phyloP scores from a whole-genome alignment of 345 rosid species.

The Clarkia xantiana region DNA sequence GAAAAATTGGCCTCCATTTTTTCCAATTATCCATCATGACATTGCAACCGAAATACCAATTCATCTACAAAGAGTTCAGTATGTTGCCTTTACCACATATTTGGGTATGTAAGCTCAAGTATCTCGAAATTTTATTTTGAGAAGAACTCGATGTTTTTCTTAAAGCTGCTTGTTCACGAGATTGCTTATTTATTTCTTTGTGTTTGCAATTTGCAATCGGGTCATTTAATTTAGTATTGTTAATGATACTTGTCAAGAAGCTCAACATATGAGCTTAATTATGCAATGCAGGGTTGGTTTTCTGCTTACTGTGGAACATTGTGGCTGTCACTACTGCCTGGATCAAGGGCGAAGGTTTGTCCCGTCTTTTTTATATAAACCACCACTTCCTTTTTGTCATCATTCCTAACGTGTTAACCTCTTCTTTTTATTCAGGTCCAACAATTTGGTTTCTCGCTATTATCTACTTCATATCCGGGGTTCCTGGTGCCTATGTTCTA shows the following conservation, averaged over 20 bases:
- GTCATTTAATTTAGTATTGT: background rate
- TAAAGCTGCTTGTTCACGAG: too few species aligned
- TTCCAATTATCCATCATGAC: slow-evolving; percentile 91
- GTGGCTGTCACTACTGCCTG: slow-evolving; percentile 78
- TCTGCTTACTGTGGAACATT: slow-evolving; percentile 77
- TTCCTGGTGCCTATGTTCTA: slow-evolving; percentile 73
- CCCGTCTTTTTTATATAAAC: background rate
- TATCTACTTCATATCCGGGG: slow-evolving; percentile 77
- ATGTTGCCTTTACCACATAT: slow-evolving; percentile 80
- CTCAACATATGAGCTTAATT: slow-evolving; percentile 6
- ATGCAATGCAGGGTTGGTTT: slow-evolving; percentile 52
- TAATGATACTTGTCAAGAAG: background rate
- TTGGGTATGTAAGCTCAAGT: slow-evolving; percentile 41
- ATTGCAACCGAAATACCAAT: slow-evolving; percentile 84
- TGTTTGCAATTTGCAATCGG: background rate
- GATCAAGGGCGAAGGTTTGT: slow-evolving; percentile 83
- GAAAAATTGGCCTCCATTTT: slow-evolving; percentile 93
- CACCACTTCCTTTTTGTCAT: background rate
- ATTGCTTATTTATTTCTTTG: background rate
- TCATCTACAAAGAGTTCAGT: slow-evolving; percentile 72
- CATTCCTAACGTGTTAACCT: slow-evolving; percentile 9
- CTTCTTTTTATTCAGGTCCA: slow-evolving; percentile 37
- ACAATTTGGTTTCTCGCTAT: slow-evolving; percentile 92
- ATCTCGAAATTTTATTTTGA: background rate
- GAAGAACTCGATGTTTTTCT: background rate